Percentiles rank a stretch among this genome's conserved stretches.
These are phyloP conservation scores for Strobilomyces echinocephalus DNA, from an alignment of 768 basidiomycete species.

Conservation along the genomic window DNA sequence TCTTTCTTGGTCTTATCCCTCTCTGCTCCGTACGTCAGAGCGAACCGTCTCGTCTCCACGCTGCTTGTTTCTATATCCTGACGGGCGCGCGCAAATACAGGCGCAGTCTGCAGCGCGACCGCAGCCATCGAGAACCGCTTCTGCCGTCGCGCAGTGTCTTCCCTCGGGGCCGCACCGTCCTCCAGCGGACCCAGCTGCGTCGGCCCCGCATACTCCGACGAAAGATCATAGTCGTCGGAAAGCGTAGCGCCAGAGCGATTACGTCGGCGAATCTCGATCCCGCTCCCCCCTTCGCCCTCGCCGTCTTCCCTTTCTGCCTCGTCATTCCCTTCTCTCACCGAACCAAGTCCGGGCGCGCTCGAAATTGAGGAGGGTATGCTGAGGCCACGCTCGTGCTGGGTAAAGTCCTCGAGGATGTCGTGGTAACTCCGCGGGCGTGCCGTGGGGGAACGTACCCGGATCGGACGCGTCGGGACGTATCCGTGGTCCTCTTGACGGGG, in stretches of 20 bases:
- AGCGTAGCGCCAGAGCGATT: background rate
- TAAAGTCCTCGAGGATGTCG: slow-evolving; percentile 63
- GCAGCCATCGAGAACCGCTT: slow-evolving; percentile 76
- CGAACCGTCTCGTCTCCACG: slow-evolving; percentile 45
- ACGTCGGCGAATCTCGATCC: background rate
- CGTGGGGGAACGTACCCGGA: slow-evolving; percentile 31
- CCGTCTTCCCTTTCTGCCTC: slow-evolving; percentile 5
- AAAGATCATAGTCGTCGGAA: background rate
- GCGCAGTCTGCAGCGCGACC: slow-evolving; percentile 69
- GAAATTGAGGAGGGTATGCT: slow-evolving; percentile 30
- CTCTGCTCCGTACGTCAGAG: slow-evolving; percentile 49
- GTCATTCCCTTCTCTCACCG: slow-evolving; percentile 19
- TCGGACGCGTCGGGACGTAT: slow-evolving; percentile 12
- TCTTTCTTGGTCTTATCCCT: slow-evolving; percentile 20
- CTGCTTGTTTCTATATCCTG: slow-evolving; percentile 15
- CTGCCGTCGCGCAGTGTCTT: slow-evolving; percentile 57
- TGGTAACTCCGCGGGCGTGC: slow-evolving; percentile 59
- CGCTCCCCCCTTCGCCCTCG: background rate
- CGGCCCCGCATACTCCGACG: slow-evolving; percentile 3
- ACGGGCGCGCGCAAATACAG: slow-evolving; percentile 56
- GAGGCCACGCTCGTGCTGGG: slow-evolving; percentile 30
- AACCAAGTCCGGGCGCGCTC: slow-evolving; percentile 23
- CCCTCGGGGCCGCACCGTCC: slow-evolving; percentile 32
- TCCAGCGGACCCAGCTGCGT: background rate
- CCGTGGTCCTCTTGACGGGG: slow-evolving; percentile 5